Evolutionary conservation across 257 asterid species (phyloP).

Genomic region (Eucommia ulmoides): DNA sequence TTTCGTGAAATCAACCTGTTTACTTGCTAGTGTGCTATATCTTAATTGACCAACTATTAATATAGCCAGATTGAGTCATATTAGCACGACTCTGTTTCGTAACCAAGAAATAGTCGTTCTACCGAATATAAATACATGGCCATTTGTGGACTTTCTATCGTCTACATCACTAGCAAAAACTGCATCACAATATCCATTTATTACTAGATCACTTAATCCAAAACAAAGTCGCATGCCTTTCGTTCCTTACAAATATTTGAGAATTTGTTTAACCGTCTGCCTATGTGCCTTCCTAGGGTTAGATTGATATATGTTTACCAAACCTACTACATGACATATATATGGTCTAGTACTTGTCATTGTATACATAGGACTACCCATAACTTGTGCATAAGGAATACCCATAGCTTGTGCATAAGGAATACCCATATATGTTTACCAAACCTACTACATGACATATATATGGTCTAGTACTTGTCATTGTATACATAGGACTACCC

Average conservation of each 20-base stretch:
- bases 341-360: too few relatives aligned
- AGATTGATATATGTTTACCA: background rate
- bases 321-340: background rate
- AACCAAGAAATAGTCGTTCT: background rate
- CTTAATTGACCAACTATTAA: too few relatives aligned
- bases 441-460: too few relatives aligned
- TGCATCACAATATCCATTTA: background rate
- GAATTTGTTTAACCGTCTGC: background rate
- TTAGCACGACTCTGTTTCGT: too few relatives aligned
- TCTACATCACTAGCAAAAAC: background rate
- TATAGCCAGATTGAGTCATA: too few relatives aligned
- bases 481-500: background rate
- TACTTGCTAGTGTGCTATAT: too few relatives aligned
- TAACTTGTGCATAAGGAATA: too few relatives aligned
- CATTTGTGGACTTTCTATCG: background rate
- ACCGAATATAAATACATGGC: background rate
- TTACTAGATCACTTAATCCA: too few relatives aligned
- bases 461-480: background rate
- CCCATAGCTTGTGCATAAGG: too few relatives aligned
- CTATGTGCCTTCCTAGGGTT: background rate
- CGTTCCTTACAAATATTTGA: background rate
- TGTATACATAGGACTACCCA: too few relatives aligned
- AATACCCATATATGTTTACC: too few relatives aligned
- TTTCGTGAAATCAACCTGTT: too few relatives aligned
- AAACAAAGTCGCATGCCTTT: background rate